These are phyloP conservation scores for Talaromyces sp. DNA, from an alignment of 2,329 filamentous ascomycete species.

Conservation along the genomic window DNA sequence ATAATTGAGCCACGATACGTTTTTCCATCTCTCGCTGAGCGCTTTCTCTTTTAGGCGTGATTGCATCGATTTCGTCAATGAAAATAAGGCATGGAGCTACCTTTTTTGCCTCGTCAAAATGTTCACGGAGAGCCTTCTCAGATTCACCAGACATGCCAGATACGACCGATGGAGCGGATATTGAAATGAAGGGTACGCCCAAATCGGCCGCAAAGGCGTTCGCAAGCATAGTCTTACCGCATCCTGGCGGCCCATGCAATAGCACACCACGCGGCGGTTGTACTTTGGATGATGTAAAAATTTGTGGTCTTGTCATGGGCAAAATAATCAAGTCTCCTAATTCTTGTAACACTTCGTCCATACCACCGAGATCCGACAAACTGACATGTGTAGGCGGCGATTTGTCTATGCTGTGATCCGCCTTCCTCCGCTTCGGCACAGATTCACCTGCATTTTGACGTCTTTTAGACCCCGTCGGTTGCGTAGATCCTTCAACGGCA, in stretches of 20 bases:
- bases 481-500: slow-evolving; percentile 22
- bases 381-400: slow-evolving; percentile 64
- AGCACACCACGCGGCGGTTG: slow-evolving; percentile 71
- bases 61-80: slow-evolving; percentile 87
- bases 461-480: slow-evolving; percentile 43
- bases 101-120: slow-evolving; percentile 82
- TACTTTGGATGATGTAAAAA: slow-evolving; percentile 62
- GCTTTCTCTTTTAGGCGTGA: slow-evolving; percentile 79
- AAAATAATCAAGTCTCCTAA: slow-evolving; percentile 68
- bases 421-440: slow-evolving; percentile 62
- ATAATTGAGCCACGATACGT: slow-evolving; percentile 75
- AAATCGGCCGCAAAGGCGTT: slow-evolving; percentile 73
- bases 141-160: slow-evolving; percentile 87
- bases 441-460: slow-evolving; percentile 64
- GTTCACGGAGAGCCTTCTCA: slow-evolving; percentile 77
- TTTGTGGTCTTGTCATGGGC: slow-evolving; percentile 65
- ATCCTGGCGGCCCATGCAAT: slow-evolving; percentile 78
- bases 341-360: slow-evolving; percentile 67
- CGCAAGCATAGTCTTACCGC: slow-evolving; percentile 80
- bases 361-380: slow-evolving; percentile 70
- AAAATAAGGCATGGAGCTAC: slow-evolving; percentile 87
- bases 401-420: slow-evolving; percentile 54
- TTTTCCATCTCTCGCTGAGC: slow-evolving; percentile 87
- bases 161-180: slow-evolving; percentile 77
- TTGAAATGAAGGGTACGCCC: slow-evolving; percentile 72